Percentiles rank a stretch among this genome's conserved stretches.
Evolutionary conservation across 257 asterid species (phyloP).

Genomic region (Rubia yunnanensis): DNA sequence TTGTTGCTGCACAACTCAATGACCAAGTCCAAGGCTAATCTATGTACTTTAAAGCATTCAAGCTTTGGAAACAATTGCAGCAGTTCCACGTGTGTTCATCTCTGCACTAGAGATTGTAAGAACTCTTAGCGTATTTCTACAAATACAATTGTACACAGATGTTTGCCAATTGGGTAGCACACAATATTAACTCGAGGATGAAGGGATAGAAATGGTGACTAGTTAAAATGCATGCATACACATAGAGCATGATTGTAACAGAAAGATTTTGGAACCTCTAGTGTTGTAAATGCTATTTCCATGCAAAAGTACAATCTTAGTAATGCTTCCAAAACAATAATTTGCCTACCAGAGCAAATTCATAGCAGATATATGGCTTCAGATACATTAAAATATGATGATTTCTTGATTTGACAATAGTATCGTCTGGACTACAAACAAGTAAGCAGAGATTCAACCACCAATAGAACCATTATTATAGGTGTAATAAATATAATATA

Average conservation of each 20-base stretch:
- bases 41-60: slow-evolving; percentile 81
- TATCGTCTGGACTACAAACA: not conserved
- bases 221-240: not conserved
- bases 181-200: not conserved
- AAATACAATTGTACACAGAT: not conserved
- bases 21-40: slow-evolving; percentile 25
- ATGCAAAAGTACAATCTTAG: not conserved
- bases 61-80: slow-evolving; percentile 68
- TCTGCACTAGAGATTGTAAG: slow-evolving; percentile 19
- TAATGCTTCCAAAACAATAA: no score
- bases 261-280: not conserved
- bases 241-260: not conserved
- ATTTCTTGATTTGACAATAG: not conserved
- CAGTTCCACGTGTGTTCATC: slow-evolving; percentile 57
- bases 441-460: not conserved
- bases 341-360: not conserved
- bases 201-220: not conserved
- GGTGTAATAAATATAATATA: not conserved
- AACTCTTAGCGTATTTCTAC: not conserved
- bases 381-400: not conserved
- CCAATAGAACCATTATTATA: not conserved
- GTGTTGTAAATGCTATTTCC: not conserved
- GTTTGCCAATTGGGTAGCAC: not conserved
- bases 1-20: not conserved
- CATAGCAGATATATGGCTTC: not conserved